Percentiles rank a stretch among this genome's conserved stretches.
phyloP scores from a whole-genome alignment of 116 monocot genomes.

The Phalaenopsis hybrid region DNA sequence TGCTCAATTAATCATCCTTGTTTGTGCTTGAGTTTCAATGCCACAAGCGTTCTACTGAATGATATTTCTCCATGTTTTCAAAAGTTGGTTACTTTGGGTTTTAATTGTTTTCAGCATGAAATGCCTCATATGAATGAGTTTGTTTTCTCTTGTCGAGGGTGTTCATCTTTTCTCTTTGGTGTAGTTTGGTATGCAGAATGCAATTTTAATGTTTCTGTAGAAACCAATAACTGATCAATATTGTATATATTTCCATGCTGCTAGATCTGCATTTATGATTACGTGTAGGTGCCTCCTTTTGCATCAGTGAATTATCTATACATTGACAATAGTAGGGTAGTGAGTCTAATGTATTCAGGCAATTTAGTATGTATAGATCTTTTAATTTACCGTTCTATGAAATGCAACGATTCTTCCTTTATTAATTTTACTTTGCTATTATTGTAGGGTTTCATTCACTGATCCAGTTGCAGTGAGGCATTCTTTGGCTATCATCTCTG shows the following conservation, averaged over 20 bases:
- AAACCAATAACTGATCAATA: background rate
- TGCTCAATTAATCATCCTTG: background rate
- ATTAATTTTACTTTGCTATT: conserved; percentile 9
- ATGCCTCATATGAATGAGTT: background rate
- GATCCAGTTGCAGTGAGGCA: conserved; percentile 99
- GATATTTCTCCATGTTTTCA: background rate
- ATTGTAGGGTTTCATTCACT: conserved; percentile 81
- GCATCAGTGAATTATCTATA: background rate
- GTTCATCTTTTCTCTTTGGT: background rate
- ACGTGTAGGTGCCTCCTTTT: background rate
- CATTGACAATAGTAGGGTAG: background rate
- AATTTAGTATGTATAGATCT: background rate
- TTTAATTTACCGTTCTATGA: background rate
- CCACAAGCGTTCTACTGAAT: background rate
- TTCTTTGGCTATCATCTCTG: conserved; percentile 79
- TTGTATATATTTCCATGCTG: background rate
- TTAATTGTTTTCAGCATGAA: background rate
- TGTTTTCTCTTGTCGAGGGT: background rate
- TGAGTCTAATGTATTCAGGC: conserved; percentile 2
- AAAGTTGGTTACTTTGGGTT: background rate
- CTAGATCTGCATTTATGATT: background rate
- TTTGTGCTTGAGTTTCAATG: background rate
- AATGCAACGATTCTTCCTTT: conserved; percentile 2
- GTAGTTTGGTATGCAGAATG: background rate
- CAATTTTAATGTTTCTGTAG: background rate